Evolutionary conservation across 2,329 filamentous ascomycete species (phyloP).

Genomic region (Exophiala dermatitidis): DNA sequence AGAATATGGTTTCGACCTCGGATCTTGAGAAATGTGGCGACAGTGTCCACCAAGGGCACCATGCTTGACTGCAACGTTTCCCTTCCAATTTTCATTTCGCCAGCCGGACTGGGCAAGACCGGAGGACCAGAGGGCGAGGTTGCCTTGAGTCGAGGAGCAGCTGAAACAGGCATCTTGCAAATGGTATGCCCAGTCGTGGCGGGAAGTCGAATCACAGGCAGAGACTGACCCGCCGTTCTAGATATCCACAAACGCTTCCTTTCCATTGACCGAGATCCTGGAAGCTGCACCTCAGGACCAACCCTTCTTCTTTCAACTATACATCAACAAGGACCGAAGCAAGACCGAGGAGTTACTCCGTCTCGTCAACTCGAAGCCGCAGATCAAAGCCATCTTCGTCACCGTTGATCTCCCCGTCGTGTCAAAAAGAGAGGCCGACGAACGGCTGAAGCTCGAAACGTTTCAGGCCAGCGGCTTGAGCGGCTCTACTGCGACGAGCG

Average conservation of each 20-base stretch:
- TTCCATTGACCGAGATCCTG: conserved; percentile 49
- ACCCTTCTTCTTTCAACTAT: conserved; percentile 48
- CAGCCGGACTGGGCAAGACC: conserved; percentile 35
- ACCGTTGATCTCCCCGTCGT: conserved; percentile 52
- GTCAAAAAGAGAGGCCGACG: conserved; percentile 51
- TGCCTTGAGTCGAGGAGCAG: conserved; percentile 32
- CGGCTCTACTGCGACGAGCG: conserved; percentile 31
- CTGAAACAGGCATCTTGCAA: conserved; percentile 16
- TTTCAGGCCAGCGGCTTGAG: conserved; percentile 8
- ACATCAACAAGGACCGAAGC: conserved; percentile 51
- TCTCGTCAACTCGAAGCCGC: conserved; percentile 45
- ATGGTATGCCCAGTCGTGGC: conserved; percentile 38
- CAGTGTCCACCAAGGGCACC: conserved; percentile 33
- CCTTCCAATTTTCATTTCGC: conserved; percentile 23
- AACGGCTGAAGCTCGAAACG: conserved; percentile 39
- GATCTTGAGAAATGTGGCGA: conserved; percentile 37
- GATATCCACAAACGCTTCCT: conserved; percentile 50
- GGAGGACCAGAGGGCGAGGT: conserved; percentile 40
- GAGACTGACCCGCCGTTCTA: neutral
- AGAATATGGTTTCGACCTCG: conserved; percentile 43
- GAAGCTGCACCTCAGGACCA: conserved; percentile 23
- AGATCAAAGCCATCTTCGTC: conserved; percentile 37
- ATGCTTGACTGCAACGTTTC: conserved; percentile 21
- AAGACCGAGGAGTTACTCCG: conserved; percentile 47
- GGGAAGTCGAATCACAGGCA: neutral